phyloP scores from a whole-genome alignment of 2,329 filamentous ascomycete species.

The Westerdykella aurantiaca region DNA sequence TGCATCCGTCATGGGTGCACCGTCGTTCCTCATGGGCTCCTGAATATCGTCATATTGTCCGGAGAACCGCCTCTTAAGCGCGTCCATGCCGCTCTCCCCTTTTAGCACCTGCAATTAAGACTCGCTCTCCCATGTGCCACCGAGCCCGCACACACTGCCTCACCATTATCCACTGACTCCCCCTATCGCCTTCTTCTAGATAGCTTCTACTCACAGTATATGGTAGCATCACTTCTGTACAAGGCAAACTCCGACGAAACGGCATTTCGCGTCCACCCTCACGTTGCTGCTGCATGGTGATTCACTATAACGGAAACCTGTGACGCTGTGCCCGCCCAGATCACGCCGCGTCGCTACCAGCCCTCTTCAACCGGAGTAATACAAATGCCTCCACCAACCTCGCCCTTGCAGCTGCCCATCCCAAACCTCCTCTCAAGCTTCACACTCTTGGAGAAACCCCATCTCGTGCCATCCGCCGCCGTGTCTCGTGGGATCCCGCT shows the following conservation, averaged over 20 bases:
- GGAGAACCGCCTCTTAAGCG: slow-evolving; percentile 14
- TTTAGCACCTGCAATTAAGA: slow-evolving; percentile 20
- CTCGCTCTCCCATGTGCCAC: slow-evolving; percentile 4
- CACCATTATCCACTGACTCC: background rate
- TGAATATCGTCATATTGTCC: slow-evolving; percentile 28
- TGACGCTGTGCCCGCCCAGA: slow-evolving; percentile 10
- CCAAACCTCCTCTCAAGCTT: background rate
- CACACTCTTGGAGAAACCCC: too few species aligned
- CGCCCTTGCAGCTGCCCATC: background rate
- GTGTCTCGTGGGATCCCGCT: background rate
- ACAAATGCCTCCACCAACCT: slow-evolving; percentile 6
- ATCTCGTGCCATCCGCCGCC: background rate
- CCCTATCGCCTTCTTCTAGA: background rate
- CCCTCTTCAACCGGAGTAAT: slow-evolving; percentile 19
- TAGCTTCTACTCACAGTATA: background rate
- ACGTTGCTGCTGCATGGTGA: slow-evolving; percentile 23
- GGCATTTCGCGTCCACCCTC: slow-evolving; percentile 9
- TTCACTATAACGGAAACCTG: slow-evolving; percentile 22
- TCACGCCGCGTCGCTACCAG: slow-evolving; percentile 27
- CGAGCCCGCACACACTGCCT: slow-evolving; percentile 1
- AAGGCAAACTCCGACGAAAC: slow-evolving; percentile 6
- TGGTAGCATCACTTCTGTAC: slow-evolving; percentile 1
- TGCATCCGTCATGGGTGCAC: too few species aligned
- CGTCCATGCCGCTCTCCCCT: slow-evolving; percentile 12
- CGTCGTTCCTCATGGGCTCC: too few species aligned